A percentile compares a stretch with the other conserved stretches of the same genome.
Evolutionary conservation across 139 green algal genomes (phyloP).

Genomic region (Closterium sp.): DNA sequence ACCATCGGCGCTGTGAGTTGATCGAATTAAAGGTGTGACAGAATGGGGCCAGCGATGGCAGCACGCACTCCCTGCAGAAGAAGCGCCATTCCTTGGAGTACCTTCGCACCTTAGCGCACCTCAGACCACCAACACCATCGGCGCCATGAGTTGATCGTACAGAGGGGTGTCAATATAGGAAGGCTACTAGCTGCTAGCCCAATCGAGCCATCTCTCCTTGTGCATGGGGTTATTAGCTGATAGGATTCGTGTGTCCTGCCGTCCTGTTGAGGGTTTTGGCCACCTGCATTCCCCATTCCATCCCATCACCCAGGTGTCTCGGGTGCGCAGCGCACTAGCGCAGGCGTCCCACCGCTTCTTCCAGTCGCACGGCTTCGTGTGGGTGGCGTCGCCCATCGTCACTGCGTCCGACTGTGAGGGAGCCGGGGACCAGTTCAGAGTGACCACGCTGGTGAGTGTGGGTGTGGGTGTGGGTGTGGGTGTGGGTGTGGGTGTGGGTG

Average conservation of each 20-base stretch:
- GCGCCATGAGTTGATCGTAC: constrained; percentile 61
- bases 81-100: constrained; percentile 93
- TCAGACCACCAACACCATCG: constrained; percentile 94
- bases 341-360: constrained; percentile 97
- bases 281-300: background rate
- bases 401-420: constrained; percentile 93
- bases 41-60: no score
- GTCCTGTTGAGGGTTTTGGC: background rate
- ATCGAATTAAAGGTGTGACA: background rate
- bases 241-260: no score
- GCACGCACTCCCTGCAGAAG: constrained; percentile 89
- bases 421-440: constrained; percentile 97
- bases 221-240: no score
- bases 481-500: constrained; percentile 31
- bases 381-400: constrained; percentile 96
- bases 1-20: no score
- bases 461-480: no score
- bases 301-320: constrained; percentile 36
- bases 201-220: background rate
- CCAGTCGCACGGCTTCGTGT: constrained; percentile 84
- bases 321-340: constrained; percentile 89
- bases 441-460: constrained; percentile 49
- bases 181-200: background rate
- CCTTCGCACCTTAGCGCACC: constrained; percentile 84
- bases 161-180: no score